Conservation (phyloP, 106 monocot genomes). For the Amphibolis antarctica region DNA sequence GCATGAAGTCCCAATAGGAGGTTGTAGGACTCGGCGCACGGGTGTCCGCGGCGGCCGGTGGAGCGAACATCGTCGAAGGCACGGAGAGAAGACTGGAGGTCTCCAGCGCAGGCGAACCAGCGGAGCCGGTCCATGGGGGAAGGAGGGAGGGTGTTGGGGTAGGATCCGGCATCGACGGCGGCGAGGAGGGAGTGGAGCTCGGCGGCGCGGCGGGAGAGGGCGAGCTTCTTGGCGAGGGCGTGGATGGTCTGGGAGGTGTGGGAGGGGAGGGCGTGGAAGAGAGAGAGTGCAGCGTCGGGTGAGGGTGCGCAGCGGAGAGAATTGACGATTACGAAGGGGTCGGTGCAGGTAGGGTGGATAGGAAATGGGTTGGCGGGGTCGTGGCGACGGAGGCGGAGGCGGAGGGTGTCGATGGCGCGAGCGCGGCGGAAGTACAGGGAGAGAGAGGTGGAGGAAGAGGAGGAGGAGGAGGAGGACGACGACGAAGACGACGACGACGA, state of each 20-base stretch:
- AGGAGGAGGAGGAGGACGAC: not conserved
- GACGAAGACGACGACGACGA: not conserved
- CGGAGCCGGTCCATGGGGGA: conserved; percentile 60
- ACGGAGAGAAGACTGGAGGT: conserved; percentile 29
- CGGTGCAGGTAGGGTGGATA: conserved; percentile 11
- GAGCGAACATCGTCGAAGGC: conserved; percentile 32
- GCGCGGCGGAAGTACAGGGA: conserved; percentile 67
- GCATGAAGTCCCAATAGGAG: conserved; percentile 52
- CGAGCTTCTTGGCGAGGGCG: conserved; percentile 44
- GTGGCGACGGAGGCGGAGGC: conserved; percentile 49
- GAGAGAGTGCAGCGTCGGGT: conserved; percentile 30
- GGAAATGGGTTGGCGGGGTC: conserved; percentile 15
- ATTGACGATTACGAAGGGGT: conserved; percentile 33
- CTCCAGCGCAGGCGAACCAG: conserved; percentile 39
- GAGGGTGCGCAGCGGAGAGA: conserved; percentile 53
- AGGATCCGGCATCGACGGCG: not conserved
- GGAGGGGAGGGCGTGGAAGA: conserved; percentile 38
- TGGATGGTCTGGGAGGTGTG: conserved; percentile 25
- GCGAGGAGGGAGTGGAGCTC: conserved; percentile 36
- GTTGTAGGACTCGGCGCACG: conserved; percentile 71
- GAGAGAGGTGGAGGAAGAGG: conserved; percentile 2
- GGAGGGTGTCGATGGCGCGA: conserved; percentile 66
- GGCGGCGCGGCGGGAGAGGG: conserved; percentile 33
- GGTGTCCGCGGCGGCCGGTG: conserved; percentile 11
- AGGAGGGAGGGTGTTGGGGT: conserved; percentile 12